Base-by-base conservation (phyloP, 345 rosid species). In the Linum lewisii region DNA sequence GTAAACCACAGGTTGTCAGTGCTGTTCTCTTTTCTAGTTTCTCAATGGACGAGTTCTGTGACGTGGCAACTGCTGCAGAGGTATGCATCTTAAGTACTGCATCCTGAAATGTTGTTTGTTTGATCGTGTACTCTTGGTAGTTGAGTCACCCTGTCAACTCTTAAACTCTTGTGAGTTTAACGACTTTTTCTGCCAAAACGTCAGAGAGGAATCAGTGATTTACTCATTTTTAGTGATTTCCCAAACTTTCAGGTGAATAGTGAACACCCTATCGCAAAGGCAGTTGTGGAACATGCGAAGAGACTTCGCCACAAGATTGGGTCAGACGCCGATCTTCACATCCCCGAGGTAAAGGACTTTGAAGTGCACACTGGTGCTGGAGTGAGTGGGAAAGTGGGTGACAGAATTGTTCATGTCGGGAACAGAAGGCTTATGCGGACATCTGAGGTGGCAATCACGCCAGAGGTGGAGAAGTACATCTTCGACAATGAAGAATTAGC, bases 311-410 rank as follows among this genome's bases (percentile, higher is more conserved):
- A 63, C 58, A 70, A 61, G 51, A 58, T 66, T 15, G 84, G 76
- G 29, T 63, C 82, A 16, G 59, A 34, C 22, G 1, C 58, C 47
- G 78, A 79, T 50, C n/a, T n/a, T n/a, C 76, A 71, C 63, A 15
- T 63, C 6, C 29, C 57, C 1, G 86, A 79, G 70, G 83, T 69
- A 10, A 85, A 70, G 76, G 88, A 85, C 72, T 85, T 85, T 63
- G 86, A 78, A 77, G 86, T 85, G 77, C 86, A 85, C 63, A 63
- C 77, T 50, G 93, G 86, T 57, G 68, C 93, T 62, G 93, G 93
- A 64, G 88, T 85, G 72, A 76, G 81, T 20, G 83, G 78, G 59
- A 82, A 71, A 70, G 82, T 85, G 15, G 88, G 81, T 19, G 84
- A 75, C 61, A 77, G 68, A 63, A 69, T 65, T 42, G 83, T 85